Evolutionary conservation across 1,139 yeast genomes (phyloP).

Genomic region (Sugiyamaella pinicola): DNA sequence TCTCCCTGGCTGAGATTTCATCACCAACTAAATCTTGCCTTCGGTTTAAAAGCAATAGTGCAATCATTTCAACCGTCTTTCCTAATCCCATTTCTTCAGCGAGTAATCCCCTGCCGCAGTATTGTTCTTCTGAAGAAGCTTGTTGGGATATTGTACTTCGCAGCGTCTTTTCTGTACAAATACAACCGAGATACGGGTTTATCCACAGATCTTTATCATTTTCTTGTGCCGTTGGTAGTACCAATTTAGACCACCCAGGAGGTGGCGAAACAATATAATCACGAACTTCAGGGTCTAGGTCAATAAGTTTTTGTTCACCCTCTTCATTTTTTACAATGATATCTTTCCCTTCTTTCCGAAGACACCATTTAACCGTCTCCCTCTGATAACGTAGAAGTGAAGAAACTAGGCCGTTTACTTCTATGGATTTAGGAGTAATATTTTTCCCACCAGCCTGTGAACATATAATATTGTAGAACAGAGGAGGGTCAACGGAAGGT

Average conservation of each 20-base stretch:
- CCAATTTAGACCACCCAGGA: conserved; percentile 34
- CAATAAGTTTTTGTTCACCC: conserved; percentile 32
- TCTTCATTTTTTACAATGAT: conserved; percentile 35
- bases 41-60: conserved; percentile 63
- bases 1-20: not conserved
- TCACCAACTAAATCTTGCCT: conserved; percentile 4
- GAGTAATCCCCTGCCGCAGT: conserved; percentile 62
- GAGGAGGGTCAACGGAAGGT: conserved; percentile 23
- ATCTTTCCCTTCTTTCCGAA: conserved; percentile 57
- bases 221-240: conserved; percentile 10
- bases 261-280: conserved; percentile 37
- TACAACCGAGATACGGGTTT: conserved; percentile 39
- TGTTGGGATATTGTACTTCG: conserved; percentile 19
- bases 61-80: conserved; percentile 80
- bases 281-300: conserved; percentile 30
- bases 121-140: conserved; percentile 16
- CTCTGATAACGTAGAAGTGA: conserved; percentile 59
- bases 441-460: conserved; percentile 12
- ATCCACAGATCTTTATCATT: conserved; percentile 33
- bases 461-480: conserved; percentile 30
- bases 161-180: conserved; percentile 30
- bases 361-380: conserved; percentile 66
- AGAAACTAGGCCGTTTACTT: conserved; percentile 47
- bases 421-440: conserved; percentile 19
- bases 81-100: conserved; percentile 98